Base-by-base conservation (phyloP, 2,329 filamentous ascomycete genomes). In the Sporothrix phasma region DNA sequence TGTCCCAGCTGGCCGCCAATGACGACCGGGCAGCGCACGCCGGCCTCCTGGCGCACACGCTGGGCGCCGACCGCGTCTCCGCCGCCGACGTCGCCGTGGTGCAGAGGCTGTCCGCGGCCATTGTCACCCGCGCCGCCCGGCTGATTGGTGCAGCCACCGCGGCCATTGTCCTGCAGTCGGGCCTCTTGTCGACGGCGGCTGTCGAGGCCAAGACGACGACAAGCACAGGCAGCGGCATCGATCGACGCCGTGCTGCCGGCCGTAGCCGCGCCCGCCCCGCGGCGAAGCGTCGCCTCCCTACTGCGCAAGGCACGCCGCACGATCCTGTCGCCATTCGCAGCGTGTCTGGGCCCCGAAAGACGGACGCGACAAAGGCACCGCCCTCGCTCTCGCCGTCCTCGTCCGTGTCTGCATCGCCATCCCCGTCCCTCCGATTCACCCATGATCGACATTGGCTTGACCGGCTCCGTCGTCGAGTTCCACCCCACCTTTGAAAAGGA, bases 391-490 rank as follows among this genome's bases (percentile, higher is more conserved):
- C 31, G 0, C 19, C n/a, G 8, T 34, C 8, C 6, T 11, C 22
- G 34, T 22, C 22, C 2, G 31, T 6, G 22, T 37, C n/a, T 37
- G 5, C 22, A n/a, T n/a, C 22, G 37, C 17, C 49, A 8, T 10
- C 41, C 19, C 22, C 3, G 7, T n/a, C n/a, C n/a, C n/a, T n/a
- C n/a, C n/a, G n/a, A n/a, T n/a, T n/a, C n/a, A n/a, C 29, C 37
- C 37, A 37, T 62, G 22, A 79, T 88, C 63, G 93, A 97, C 72
- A 85, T 97, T 70, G 93, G 94, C 70, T 92, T 97, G 1, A 93
- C 97, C 73, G 93, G 94, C 67, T 92, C 88, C 72, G 79, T 99
- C 62, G 91, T 97, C 2, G 94, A 97, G 75, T 93, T 94, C 76
- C 97, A 97, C 74, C 94, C 94, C 6, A 87, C 87, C 71, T 99